These are phyloP conservation scores for Stagonosporopsis chrysanthemi DNA, from an alignment of 2,329 filamentous ascomycete genomes.

Conservation along the genomic window DNA sequence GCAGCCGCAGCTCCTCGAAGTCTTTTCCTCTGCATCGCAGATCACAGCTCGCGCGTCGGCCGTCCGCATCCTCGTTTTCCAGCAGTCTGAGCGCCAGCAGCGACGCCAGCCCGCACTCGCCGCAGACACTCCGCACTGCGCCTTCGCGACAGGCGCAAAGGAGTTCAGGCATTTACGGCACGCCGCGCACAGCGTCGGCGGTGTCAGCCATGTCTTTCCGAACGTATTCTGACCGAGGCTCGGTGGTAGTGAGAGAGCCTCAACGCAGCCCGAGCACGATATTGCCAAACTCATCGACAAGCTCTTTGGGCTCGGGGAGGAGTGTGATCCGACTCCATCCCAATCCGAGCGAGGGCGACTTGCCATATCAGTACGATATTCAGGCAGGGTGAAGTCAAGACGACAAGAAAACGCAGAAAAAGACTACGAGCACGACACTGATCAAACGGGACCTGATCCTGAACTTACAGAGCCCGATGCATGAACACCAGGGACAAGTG, in stretches of 20 bases:
- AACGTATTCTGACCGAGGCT: conserved; percentile 35
- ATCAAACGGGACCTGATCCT: not conserved
- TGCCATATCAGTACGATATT: conserved; percentile 45
- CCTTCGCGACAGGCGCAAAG: conserved; percentile 35
- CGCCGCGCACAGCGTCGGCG: conserved; percentile 36
- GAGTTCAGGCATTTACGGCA: conserved; percentile 32
- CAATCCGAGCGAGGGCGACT: conserved; percentile 36
- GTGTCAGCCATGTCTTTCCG: conserved; percentile 34
- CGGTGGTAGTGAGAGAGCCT: conserved; percentile 29
- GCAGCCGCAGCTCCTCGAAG: conserved; percentile 29
- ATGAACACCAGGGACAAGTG: not conserved
- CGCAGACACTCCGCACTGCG: conserved; percentile 43
- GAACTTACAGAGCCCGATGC: not conserved
- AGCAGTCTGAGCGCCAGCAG: conserved; percentile 21
- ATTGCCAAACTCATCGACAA: conserved; percentile 41
- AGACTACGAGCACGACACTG: not conserved
- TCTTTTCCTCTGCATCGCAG: conserved; percentile 40
- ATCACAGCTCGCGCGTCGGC: conserved; percentile 32
- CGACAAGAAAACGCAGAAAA: not conserved
- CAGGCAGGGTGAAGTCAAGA: conserved; percentile 26
- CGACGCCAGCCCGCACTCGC: conserved; percentile 25
- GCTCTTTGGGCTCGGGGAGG: conserved; percentile 37
- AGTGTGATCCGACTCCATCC: conserved; percentile 39
- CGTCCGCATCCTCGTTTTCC: conserved; percentile 33
- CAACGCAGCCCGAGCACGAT: conserved; percentile 42